These are phyloP conservation scores for Tephrocybe sp. DNA, from an alignment of 768 basidiomycete genomes.

Conservation along the genomic window DNA sequence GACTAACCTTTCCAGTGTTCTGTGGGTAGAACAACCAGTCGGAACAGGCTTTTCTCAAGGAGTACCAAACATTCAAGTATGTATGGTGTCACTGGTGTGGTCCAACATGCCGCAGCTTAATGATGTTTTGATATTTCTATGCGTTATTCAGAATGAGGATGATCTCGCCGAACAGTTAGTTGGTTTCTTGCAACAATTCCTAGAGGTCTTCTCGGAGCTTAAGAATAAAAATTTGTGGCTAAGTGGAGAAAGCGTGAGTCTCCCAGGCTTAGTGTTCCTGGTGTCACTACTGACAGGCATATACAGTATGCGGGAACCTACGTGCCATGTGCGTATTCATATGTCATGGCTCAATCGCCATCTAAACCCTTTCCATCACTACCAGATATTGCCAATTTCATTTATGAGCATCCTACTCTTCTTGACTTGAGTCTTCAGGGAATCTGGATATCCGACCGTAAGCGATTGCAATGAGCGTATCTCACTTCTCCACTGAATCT, in stretches of 20 bases:
- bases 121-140: background rate
- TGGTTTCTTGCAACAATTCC: slow-evolving; percentile 73
- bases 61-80: slow-evolving; percentile 55
- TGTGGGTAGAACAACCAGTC: slow-evolving; percentile 79
- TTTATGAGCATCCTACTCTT: slow-evolving; percentile 52
- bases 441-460: slow-evolving; percentile 73
- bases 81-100: slow-evolving; percentile 9
- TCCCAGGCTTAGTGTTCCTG: background rate
- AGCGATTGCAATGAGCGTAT: slow-evolving; percentile 18
- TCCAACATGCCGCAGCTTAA: too few relatives aligned
- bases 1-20: slow-evolving; percentile 74
- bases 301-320: slow-evolving; percentile 65
- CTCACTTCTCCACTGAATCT: background rate
- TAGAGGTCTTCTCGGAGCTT: slow-evolving; percentile 70
- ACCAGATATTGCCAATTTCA: slow-evolving; percentile 72
- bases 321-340: slow-evolving; percentile 46
- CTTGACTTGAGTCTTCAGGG: slow-evolving; percentile 63
- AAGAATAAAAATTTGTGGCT: slow-evolving; percentile 72
- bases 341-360: background rate
- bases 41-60: slow-evolving; percentile 80
- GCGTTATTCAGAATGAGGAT: slow-evolving; percentile 38
- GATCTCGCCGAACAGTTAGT: slow-evolving; percentile 46
- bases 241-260: slow-evolving; percentile 70
- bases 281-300: background rate
- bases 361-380: background rate